A percentile compares a stretch with the other conserved stretches of the same genome.
Conservation (phyloP, 1,139 yeast genomes). For the Casaregolazyma lundiana region DNA sequence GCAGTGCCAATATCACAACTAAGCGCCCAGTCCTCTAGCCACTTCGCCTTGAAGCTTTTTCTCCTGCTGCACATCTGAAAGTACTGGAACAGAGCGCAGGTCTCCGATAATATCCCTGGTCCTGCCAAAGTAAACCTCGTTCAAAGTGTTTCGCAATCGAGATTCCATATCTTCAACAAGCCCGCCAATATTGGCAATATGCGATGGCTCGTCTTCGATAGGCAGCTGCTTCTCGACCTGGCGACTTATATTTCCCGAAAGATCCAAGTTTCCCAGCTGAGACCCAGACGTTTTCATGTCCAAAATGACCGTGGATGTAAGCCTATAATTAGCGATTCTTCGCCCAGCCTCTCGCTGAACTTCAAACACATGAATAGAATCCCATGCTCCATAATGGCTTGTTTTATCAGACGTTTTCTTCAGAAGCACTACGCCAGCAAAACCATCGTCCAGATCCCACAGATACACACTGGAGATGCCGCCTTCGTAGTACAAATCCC, state of each 20-base stretch:
- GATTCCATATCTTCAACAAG: conserved; percentile 86
- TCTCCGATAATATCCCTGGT: conserved; percentile 81
- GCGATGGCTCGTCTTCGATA: conserved; percentile 52
- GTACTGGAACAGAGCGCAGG: conserved; percentile 46
- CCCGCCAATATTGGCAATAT: conserved; percentile 79
- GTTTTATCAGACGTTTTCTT: conserved; percentile 45
- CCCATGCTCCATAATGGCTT: conserved; percentile 65
- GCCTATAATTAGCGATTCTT: conserved; percentile 55
- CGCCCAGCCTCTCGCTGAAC: conserved; percentile 45
- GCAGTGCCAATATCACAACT: neutral
- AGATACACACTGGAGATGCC: conserved; percentile 86
- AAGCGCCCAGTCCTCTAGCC: conserved; percentile 27
- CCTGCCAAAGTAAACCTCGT: conserved; percentile 93
- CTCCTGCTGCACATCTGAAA: conserved; percentile 30
- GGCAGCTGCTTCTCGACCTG: conserved; percentile 48
- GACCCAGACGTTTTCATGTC: conserved; percentile 45
- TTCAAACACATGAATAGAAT: conserved; percentile 88
- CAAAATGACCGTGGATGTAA: conserved; percentile 85
- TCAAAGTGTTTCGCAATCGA: conserved; percentile 78
- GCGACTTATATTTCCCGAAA: conserved; percentile 85
- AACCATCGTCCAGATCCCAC: conserved; percentile 70
- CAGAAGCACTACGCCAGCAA: conserved; percentile 88
- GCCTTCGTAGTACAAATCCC: conserved; percentile 93
- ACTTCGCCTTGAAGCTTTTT: conserved; percentile 29
- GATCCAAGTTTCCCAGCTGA: conserved; percentile 41